These are phyloP conservation scores for Anisogramma anomala DNA, from an alignment of 2,329 filamentous ascomycete species.

Conservation along the genomic window DNA sequence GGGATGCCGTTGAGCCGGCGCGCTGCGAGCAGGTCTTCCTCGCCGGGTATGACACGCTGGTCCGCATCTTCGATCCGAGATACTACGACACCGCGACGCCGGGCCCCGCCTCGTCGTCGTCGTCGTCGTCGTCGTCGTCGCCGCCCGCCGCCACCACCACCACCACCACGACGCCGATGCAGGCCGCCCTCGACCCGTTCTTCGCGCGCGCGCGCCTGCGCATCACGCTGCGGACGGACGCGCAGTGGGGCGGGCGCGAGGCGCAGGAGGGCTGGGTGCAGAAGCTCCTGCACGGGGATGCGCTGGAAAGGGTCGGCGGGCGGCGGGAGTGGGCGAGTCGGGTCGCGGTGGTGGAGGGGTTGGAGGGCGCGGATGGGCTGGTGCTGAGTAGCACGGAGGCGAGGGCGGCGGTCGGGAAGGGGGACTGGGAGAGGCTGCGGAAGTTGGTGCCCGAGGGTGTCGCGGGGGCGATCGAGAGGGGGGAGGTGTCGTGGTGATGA, in stretches of 20 bases:
- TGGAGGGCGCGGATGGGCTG: constrained; percentile 25
- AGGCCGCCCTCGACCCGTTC: constrained; percentile 48
- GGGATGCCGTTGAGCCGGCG: constrained; percentile 24
- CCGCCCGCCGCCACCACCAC: no score
- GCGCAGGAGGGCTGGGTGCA: constrained; percentile 45
- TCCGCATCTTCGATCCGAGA: constrained; percentile 59
- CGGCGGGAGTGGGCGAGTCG: constrained; percentile 44
- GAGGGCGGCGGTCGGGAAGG: constrained; percentile 39
- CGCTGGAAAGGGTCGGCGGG: constrained; percentile 41
- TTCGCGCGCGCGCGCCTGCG: constrained; percentile 50
- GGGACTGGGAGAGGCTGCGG: constrained; percentile 35
- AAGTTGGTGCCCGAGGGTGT: constrained; percentile 47
- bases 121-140: no score
- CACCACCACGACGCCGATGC: constrained; percentile 28
- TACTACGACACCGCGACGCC: constrained; percentile 45
- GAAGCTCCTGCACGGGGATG: constrained; percentile 32
- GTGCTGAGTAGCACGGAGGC: constrained; percentile 51
- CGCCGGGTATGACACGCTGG: constrained; percentile 64
- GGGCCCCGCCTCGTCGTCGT: no score
- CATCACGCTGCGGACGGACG: constrained; percentile 52
- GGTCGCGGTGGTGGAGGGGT: constrained; percentile 47
- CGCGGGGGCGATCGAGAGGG: constrained; percentile 42
- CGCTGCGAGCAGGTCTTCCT: constrained; percentile 51
- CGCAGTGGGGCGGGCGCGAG: constrained; percentile 45
- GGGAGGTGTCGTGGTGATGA: constrained; percentile 33